These are phyloP conservation scores for Dentipellis fragilis DNA, from an alignment of 768 basidiomycete genomes.

Conservation along the genomic window DNA sequence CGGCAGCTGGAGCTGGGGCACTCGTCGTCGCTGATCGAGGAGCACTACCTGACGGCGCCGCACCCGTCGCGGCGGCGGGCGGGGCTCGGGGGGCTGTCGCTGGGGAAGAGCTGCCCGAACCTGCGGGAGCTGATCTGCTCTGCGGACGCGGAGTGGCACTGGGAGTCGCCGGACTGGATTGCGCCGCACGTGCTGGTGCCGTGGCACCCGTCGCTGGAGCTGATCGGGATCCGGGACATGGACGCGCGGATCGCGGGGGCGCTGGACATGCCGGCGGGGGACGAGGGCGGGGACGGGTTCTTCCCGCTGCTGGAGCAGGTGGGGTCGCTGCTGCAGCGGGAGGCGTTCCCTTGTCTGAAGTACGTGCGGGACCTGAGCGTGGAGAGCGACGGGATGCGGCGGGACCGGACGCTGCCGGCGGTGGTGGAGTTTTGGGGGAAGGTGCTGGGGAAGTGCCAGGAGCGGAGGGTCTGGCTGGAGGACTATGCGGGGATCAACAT, in stretches of 20 bases:
- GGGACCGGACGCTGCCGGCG: slow-evolving; percentile 25
- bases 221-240: slow-evolving; percentile 67
- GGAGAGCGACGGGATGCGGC: slow-evolving; percentile 45
- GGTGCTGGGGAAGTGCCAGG: slow-evolving; percentile 35
- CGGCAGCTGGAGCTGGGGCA: slow-evolving; percentile 65
- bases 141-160: slow-evolving; percentile 76
- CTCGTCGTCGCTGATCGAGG: slow-evolving; percentile 54
- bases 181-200: slow-evolving; percentile 66
- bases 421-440: slow-evolving; percentile 31
- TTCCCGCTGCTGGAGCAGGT: slow-evolving; percentile 61
- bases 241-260: slow-evolving; percentile 46
- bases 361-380: slow-evolving; percentile 59
- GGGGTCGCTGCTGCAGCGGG: slow-evolving; percentile 40
- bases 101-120: slow-evolving; percentile 64
- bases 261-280: slow-evolving; percentile 12
- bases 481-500: slow-evolving; percentile 54
- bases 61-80: slow-evolving; percentile 15
- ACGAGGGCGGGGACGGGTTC: slow-evolving; percentile 31
- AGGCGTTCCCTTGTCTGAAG: slow-evolving; percentile 52
- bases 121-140: slow-evolving; percentile 61
- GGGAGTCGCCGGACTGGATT: slow-evolving; percentile 73
- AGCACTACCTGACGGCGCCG: slow-evolving; percentile 49
- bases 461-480: slow-evolving; percentile 52
- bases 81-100: slow-evolving; percentile 26
- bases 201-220: slow-evolving; percentile 45